Conservation (phyloP, 176 grass and related monocot species). For the Oryza nivara region DNA sequence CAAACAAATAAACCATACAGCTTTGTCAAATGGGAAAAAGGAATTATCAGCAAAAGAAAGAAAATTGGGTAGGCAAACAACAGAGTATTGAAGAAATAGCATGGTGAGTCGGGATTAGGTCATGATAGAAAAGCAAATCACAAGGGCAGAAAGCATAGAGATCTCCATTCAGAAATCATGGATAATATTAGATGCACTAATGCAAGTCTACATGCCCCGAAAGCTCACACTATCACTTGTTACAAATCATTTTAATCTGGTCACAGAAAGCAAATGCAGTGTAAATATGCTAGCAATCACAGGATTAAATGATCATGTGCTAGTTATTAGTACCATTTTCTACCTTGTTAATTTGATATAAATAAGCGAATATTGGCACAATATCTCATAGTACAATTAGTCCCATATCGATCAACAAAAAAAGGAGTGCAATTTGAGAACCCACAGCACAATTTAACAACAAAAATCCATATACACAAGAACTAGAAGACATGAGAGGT, state of each 20-base stretch:
- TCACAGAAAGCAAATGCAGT: conserved; percentile 4
- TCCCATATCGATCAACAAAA: background rate
- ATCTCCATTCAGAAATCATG: conserved; percentile 20
- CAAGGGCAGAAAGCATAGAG: background rate
- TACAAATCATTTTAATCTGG: background rate
- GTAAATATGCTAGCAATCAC: conserved; percentile 1
- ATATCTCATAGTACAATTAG: background rate
- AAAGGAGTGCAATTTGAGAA: conserved; percentile 1
- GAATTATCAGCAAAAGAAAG: conserved; percentile 19
- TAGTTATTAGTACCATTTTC: background rate
- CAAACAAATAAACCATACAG: conserved; percentile 67
- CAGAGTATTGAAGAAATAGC: conserved; percentile 8
- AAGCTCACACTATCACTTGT: background rate
- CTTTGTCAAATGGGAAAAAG: conserved; percentile 49
- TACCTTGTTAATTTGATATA: background rate
- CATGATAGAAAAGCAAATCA: background rate
- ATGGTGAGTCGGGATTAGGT: background rate
- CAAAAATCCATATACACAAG: too few relatives aligned
- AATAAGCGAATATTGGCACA: background rate
- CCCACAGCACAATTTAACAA: background rate
- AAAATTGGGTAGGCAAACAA: conserved; percentile 24
- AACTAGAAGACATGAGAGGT: background rate
- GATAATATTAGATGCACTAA: background rate
- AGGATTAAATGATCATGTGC: background rate
- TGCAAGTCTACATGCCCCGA: background rate